Base-by-base conservation (phyloP, 305 asterid species). In the Fraxinus angustifolia region DNA sequence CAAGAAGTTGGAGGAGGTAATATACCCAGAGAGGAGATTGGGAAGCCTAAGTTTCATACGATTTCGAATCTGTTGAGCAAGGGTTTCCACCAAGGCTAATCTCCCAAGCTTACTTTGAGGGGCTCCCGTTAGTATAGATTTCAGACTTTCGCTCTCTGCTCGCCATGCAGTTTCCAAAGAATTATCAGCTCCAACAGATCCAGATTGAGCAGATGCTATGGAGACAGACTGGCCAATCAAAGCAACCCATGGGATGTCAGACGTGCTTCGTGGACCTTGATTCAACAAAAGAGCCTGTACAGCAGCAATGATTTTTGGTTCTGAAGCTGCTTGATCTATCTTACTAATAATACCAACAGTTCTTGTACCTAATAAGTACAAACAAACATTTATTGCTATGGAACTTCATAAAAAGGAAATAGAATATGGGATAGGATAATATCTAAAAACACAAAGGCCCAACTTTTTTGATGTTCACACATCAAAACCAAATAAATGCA, bases 241-340 rank as follows among this genome's bases (percentile, higher is more conserved):
- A 86, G 96, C 99, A 82, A 96, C 99, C 98, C 98, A 96, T 1
- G 98, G 97, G 83, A 96, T 93, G 85, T 96, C 99, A 78, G 96
- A 85, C 77, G 97, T 91, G 82, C 96, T 94, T 86, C 97, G 87
- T 62, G 99, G 99, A 83, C 99, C 98, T 91, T 96, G 98, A 86
- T 89, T 89, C 83, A 86, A 87, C 84, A 96, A 87, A 80, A 96
- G 98, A 71, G 98, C 98, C 89, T 94, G 98, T 82, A 96, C 99
- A 67, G 99, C 98, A 75, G 98, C 98, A 78, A 96, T 91, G 78
- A 87, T 58, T 90, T 96, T 96, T 67, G 97, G 97, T 81, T 96
- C 98, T 75, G 99, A 93, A 77, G 97, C 89, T 87, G 93, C 97
- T 86, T 96, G 99, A 84, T 96, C 99, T 83, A 96, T 89, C 91